Evolutionary conservation across 2,329 filamentous ascomycete species (phyloP).

Genomic region (Botrytis aclada): DNA sequence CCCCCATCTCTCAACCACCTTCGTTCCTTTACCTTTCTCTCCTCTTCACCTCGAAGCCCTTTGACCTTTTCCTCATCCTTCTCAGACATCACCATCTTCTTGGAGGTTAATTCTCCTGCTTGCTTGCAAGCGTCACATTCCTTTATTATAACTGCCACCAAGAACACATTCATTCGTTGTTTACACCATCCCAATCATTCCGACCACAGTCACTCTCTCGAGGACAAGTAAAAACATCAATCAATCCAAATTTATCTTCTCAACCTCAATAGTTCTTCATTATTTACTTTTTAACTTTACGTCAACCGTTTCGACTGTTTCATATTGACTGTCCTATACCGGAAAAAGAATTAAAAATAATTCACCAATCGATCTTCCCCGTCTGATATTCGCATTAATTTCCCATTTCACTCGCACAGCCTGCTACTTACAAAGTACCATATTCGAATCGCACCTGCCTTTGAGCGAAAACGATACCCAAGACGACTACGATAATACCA

Average conservation of each 20-base stretch:
- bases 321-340: background rate
- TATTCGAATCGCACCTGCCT: constrained; percentile 26
- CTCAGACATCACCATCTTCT: constrained; percentile 26
- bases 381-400: background rate
- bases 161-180: constrained; percentile 42
- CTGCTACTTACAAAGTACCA: background rate
- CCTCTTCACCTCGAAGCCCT: constrained; percentile 25
- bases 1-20: constrained; percentile 16
- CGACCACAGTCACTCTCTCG: constrained; percentile 39
- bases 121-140: constrained; percentile 59
- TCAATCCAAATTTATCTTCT: background rate
- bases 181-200: constrained; percentile 20
- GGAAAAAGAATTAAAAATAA: constrained; percentile 2
- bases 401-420: background rate
- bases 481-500: constrained; percentile 1
- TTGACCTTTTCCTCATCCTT: constrained; percentile 28
- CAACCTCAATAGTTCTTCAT: background rate
- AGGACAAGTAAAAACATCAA: constrained; percentile 4
- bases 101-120: constrained; percentile 37
- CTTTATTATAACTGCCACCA: constrained; percentile 35
- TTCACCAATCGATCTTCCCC: background rate
- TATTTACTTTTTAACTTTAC: background rate
- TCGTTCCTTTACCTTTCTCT: constrained; percentile 21
- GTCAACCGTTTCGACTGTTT: background rate
- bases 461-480: background rate